Conservation (phyloP, 345 rosid genomes). For the Populus ilicifolia region DNA sequence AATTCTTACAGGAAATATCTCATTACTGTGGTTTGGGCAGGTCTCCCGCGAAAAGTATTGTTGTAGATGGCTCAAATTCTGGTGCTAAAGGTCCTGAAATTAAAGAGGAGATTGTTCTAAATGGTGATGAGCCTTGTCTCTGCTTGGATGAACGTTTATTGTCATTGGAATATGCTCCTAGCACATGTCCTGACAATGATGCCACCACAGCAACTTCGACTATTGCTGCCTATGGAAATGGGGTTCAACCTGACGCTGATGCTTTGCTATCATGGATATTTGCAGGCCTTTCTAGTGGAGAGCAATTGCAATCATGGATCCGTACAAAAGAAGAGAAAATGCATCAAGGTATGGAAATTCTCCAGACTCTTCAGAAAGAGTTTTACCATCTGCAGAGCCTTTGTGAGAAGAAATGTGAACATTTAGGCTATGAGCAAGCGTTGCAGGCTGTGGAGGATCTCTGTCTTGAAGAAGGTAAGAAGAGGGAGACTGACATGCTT, state of each 20-base stretch:
- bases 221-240: constrained; percentile 30
- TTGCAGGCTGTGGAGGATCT: constrained; percentile 79
- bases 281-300: constrained; percentile 64
- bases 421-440: constrained; percentile 74
- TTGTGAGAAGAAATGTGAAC: constrained; percentile 77
- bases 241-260: constrained; percentile 39
- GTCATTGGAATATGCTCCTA: constrained; percentile 29
- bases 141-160: constrained; percentile 56
- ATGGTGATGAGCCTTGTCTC: constrained; percentile 55
- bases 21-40: constrained; percentile 70
- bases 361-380: constrained; percentile 78
- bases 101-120: constrained; percentile 64
- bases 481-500: constrained; percentile 54
- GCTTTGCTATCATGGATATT: constrained; percentile 80
- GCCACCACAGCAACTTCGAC: constrained; percentile 28
- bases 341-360: constrained; percentile 66
- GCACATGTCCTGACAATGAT: constrained; percentile 22
- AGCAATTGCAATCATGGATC: constrained; percentile 64
- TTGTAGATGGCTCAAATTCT: constrained; percentile 42
- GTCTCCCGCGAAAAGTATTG: constrained; percentile 53
- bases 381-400: constrained; percentile 67
- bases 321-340: constrained; percentile 64
- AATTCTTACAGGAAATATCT: constrained; percentile 82
- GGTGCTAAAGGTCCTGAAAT: constrained; percentile 32
- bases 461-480: constrained; percentile 81